These are phyloP conservation scores for Monosporascus sp. DNA, from an alignment of 2,329 filamentous ascomycete species.

Conservation along the genomic window DNA sequence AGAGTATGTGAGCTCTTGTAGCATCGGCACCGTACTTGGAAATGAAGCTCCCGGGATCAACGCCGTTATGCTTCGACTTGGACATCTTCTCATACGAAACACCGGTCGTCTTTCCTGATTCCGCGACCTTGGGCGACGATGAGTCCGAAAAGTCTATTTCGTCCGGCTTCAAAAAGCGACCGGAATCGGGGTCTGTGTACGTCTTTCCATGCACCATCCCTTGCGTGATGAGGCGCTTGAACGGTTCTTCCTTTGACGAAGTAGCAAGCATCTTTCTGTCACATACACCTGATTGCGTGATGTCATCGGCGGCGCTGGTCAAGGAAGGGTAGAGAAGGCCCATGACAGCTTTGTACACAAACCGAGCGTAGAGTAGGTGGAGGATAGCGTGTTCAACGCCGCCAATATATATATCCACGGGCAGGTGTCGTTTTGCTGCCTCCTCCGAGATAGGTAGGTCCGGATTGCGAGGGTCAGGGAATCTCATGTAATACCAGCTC, in stretches of 20 bases:
- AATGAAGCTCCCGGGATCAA: slow-evolving; percentile 72
- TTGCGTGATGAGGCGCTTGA: slow-evolving; percentile 76
- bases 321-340: slow-evolving; percentile 42
- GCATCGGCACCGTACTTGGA: slow-evolving; percentile 74
- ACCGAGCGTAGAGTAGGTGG: slow-evolving; percentile 82
- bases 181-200: slow-evolving; percentile 67
- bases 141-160: slow-evolving; percentile 63
- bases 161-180: slow-evolving; percentile 69
- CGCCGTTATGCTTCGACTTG: slow-evolving; percentile 89
- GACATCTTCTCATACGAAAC: slow-evolving; percentile 88
- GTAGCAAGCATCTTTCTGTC: slow-evolving; percentile 20
- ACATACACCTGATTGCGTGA: too few relatives aligned
- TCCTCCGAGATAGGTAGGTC: slow-evolving; percentile 56
- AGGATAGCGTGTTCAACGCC: slow-evolving; percentile 89
- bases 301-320: slow-evolving; percentile 25
- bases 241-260: slow-evolving; percentile 55
- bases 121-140: slow-evolving; percentile 53
- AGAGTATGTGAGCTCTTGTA: slow-evolving; percentile 80
- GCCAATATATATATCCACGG: slow-evolving; percentile 84
- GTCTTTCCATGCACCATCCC: slow-evolving; percentile 93
- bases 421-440: slow-evolving; percentile 52
- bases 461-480: slow-evolving; percentile 64
- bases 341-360: slow-evolving; percentile 82
- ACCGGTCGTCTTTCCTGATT: slow-evolving; percentile 52
- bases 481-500: slow-evolving; percentile 88